Evolutionary conservation across 2,329 filamentous ascomycete species (phyloP).

Genomic region (Colletotrichum eleusines): DNA sequence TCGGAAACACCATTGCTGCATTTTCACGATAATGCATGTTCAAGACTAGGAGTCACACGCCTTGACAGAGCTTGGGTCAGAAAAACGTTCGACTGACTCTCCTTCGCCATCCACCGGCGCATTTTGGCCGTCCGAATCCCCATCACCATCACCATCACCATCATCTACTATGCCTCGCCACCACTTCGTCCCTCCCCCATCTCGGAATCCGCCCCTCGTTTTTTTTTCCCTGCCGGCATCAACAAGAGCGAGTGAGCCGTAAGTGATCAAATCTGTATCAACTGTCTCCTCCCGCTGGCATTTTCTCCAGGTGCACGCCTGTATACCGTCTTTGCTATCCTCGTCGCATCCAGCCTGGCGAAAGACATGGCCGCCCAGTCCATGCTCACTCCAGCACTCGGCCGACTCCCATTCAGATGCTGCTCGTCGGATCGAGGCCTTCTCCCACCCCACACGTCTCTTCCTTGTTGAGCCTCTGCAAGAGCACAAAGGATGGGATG

Average conservation of each 20-base stretch:
- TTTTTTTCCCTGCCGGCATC: background rate
- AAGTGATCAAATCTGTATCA: background rate
- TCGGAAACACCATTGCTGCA: background rate
- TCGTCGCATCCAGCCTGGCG: slow-evolving; percentile 25
- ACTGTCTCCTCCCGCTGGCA: slow-evolving; percentile 6
- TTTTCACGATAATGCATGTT: background rate
- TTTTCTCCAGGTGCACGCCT: slow-evolving; percentile 12
- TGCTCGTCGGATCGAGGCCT: slow-evolving; percentile 34
- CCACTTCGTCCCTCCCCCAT: background rate
- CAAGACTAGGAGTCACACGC: background rate
- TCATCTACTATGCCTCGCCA: background rate
- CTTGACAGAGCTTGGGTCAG: background rate
- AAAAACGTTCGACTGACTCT: background rate
- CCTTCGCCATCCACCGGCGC: too few species aligned
- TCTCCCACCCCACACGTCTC: slow-evolving; percentile 30
- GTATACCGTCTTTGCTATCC: slow-evolving; percentile 4
- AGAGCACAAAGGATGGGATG: slow-evolving; percentile 3
- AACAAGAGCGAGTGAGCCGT: background rate
- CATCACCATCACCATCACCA: background rate
- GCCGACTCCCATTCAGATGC: slow-evolving; percentile 27
- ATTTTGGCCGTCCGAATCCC: background rate
- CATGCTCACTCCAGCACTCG: background rate
- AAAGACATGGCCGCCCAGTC: slow-evolving; percentile 2
- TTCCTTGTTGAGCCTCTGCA: slow-evolving; percentile 6
- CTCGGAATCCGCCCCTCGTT: background rate